Evolutionary conservation across 208 protist genomes (phyloP).

Genomic region (Balamuthia mandrillaris): DNA sequence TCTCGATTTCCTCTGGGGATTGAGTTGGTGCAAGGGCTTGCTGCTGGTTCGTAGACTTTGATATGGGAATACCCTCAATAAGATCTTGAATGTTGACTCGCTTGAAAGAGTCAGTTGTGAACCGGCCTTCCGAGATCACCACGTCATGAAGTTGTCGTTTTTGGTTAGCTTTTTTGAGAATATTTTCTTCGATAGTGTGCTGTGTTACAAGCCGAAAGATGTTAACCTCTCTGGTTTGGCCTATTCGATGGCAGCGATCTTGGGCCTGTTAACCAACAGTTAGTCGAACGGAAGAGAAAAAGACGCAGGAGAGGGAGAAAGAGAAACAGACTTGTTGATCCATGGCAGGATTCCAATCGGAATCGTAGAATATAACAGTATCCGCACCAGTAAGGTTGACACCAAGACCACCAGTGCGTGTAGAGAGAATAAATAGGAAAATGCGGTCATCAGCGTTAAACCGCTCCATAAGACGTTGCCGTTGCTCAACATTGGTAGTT

Average conservation of each 20-base stretch:
- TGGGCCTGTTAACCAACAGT: slow-evolving; percentile 83
- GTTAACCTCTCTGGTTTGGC: slow-evolving; percentile 92
- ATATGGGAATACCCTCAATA: neutral
- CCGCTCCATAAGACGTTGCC: slow-evolving; percentile 86
- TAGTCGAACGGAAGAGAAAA: too few relatives aligned
- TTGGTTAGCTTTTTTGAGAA: slow-evolving; percentile 89
- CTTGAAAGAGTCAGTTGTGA: slow-evolving; percentile 72
- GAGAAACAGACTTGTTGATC: slow-evolving; percentile 81
- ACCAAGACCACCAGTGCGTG: slow-evolving; percentile 93
- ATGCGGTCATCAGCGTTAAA: slow-evolving; percentile 88
- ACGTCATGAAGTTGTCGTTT: slow-evolving; percentile 89
- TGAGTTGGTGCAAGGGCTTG: neutral
- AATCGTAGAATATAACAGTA: slow-evolving; percentile 99
- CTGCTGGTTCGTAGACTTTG: neutral
- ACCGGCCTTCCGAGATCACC: slow-evolving; percentile 89
- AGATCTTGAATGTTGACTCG: neutral
- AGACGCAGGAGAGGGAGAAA: too few relatives aligned
- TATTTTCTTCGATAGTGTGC: slow-evolving; percentile 93
- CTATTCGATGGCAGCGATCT: slow-evolving; percentile 95
- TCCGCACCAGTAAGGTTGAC: slow-evolving; percentile 98
- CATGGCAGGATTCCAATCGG: slow-evolving; percentile 98
- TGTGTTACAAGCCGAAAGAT: slow-evolving; percentile 93
- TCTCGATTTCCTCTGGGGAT: neutral
- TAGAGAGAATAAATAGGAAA: slow-evolving; percentile 96
- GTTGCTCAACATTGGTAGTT: slow-evolving; percentile 79